Evolutionary conservation across 352 stramenopile genomes (phyloP).

Genomic region (Pythium folliculosum): DNA sequence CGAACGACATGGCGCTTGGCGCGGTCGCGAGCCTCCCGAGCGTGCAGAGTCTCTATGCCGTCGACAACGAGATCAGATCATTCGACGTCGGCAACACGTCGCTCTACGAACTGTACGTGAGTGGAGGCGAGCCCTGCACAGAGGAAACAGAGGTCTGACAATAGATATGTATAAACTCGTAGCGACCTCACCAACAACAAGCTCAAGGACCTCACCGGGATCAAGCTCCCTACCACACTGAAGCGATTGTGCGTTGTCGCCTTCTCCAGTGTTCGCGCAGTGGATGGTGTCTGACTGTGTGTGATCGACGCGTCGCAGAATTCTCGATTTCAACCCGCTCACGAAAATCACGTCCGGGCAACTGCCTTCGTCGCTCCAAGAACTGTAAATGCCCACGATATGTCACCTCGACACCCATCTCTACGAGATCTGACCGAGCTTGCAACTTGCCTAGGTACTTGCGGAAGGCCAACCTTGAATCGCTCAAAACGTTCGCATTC

Average conservation of each 20-base stretch:
- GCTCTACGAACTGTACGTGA: conserved; percentile 44
- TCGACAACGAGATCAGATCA: conserved; percentile 43
- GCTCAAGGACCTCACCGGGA: conserved; percentile 29
- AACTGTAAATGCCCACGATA: conserved; percentile 5
- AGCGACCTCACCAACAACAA: conserved; percentile 40
- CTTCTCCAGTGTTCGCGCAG: background rate
- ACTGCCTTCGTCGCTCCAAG: conserved; percentile 8
- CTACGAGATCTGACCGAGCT: background rate
- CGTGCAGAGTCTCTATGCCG: conserved; percentile 16
- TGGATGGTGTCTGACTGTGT: background rate
- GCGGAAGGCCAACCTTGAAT: conserved; percentile 16
- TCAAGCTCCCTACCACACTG: conserved; percentile 32
- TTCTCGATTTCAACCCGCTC: conserved; percentile 21
- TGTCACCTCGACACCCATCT: conserved; percentile 18
- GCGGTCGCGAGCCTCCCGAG: conserved; percentile 16
- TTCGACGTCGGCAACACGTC: conserved; percentile 36
- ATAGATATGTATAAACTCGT: background rate
- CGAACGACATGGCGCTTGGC: conserved; percentile 13
- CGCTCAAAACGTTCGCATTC: conserved; percentile 26
- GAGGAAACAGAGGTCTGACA: background rate
- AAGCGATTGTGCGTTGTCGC: conserved; percentile 29
- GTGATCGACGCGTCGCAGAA: background rate
- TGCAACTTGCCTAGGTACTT: conserved; percentile 18
- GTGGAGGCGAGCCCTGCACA: too few relatives aligned
- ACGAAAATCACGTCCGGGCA: conserved; percentile 1